phyloP scores from a whole-genome alignment of 2,329 filamentous ascomycete species.

The Cadophora sp. region DNA sequence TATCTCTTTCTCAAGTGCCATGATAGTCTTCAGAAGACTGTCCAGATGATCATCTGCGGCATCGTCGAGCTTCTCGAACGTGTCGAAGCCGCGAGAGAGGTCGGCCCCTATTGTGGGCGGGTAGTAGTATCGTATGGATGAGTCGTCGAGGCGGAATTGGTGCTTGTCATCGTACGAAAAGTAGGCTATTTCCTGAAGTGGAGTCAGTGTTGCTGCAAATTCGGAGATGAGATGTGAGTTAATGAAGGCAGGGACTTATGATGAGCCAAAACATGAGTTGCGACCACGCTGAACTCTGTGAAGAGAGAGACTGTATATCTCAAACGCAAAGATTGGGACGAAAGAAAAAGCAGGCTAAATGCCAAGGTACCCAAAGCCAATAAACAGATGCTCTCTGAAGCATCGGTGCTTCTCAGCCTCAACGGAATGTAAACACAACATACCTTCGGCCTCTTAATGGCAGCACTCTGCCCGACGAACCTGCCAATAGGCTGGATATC shows the following conservation, averaged over 20 bases:
- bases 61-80: constrained; percentile 84
- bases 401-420: not conserved
- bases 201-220: not conserved
- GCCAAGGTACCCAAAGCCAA: no score
- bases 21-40: constrained; percentile 78
- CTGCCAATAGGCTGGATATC: constrained; percentile 72
- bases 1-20: constrained; percentile 72
- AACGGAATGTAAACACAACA: constrained; percentile 30
- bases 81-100: constrained; percentile 81
- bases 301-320: not conserved
- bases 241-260: not conserved
- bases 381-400: no score
- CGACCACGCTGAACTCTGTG: no score
- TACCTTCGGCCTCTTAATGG: constrained; percentile 78
- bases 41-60: constrained; percentile 86
- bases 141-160: constrained; percentile 75
- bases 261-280: not conserved
- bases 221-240: not conserved
- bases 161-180: constrained; percentile 94
- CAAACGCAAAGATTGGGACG: no score
- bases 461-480: constrained; percentile 71
- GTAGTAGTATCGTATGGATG: constrained; percentile 88
- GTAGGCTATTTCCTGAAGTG: constrained; percentile 78
- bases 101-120: constrained; percentile 74
- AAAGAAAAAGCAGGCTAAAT: no score